Evolutionary conservation across 805 yeast species (phyloP), one percentile per base, ranked within the genome.

Genomic region (Barnettozyma wickerhamii): DNA sequence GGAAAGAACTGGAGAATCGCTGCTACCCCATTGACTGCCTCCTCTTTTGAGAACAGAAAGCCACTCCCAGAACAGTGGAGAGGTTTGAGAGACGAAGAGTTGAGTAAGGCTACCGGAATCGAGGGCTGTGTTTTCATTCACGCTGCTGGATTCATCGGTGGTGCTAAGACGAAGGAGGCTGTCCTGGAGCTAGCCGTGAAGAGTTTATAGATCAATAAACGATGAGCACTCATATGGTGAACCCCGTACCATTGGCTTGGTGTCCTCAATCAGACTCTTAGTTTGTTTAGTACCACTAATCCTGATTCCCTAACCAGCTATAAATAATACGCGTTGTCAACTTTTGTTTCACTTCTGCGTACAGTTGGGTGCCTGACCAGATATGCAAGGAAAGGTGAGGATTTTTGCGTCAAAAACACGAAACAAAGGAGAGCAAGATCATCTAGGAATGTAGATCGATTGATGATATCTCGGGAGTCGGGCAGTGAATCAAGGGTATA

Each of bases 61-160:
- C 84, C 96, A 23, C 72, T 93, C 44, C 97, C 96, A 12, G 93
- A 85, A 62, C 74, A 78, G 15, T 85, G 96, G 88, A 78, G 99
- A 69, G 99, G 99, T n/a, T 67, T 90, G 35, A 79, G 99, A 60
- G 99, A 93, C 59, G 91, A 85, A 23, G 84, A 71, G 30, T 72
- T 93, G 51, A 76, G 84, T 50, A 69, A 79, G 49, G 66, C 74
- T 50, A 69, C 88, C 27, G 96, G 95, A n/a, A 76, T 93, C 41
- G 79, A 77, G 24, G 96, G 86, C 7, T 86, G 96, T 59, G 78
- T 90, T 17, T 93, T 93, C 58, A 79, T 93, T 43, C 99, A 93
- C 55, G 96, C 98, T 33, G 86, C 95, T 31, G 98, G 99, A 0
- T 93, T 93, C 65, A 93, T 93, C 56, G 99, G 99, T 33, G 99